Evolutionary conservation across 2,329 filamentous ascomycete genomes (phyloP).

Genomic region (Botrytis cinerea): DNA sequence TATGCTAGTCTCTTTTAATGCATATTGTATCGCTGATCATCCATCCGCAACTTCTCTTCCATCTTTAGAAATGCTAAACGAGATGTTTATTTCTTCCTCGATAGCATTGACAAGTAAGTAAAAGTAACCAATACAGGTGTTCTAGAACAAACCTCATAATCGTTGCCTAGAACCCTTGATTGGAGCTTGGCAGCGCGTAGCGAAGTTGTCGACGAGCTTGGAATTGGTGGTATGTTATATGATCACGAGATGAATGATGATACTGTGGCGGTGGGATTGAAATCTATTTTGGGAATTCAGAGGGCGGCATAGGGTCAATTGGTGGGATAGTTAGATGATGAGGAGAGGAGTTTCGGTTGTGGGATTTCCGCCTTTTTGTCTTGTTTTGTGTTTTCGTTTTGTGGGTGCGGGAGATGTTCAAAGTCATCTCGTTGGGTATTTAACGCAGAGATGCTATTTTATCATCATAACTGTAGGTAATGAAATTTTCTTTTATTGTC

Average conservation of each 20-base stretch:
- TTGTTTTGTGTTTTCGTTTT: background rate
- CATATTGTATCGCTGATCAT: background rate
- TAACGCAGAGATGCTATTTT: rapidly evolving
- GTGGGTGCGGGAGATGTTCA: background rate
- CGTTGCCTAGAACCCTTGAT: background rate
- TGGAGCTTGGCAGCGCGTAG: background rate
- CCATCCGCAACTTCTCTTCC: background rate
- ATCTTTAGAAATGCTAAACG: background rate
- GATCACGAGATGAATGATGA: too few species aligned
- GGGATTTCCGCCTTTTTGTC: background rate
- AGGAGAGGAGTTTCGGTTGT: background rate
- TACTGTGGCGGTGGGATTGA: background rate
- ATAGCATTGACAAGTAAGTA: too few species aligned
- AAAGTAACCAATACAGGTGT: rapidly evolving
- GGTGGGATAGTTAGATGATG: background rate
- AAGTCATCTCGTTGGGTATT: rapidly evolving
- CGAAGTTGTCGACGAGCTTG: background rate
- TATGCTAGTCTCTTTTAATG: too few species aligned
- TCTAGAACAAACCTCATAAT: background rate
- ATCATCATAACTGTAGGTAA: background rate
- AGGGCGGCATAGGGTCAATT: background rate
- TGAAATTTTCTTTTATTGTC: background rate
- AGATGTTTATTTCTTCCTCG: too few species aligned
- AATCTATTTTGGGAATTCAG: background rate
- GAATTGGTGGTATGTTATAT: background rate